Evolutionary conservation across 2,329 filamentous ascomycete genomes (phyloP), one percentile per base, ranked within the genome.

Genomic region (Exophiala lecanii-corni): DNA sequence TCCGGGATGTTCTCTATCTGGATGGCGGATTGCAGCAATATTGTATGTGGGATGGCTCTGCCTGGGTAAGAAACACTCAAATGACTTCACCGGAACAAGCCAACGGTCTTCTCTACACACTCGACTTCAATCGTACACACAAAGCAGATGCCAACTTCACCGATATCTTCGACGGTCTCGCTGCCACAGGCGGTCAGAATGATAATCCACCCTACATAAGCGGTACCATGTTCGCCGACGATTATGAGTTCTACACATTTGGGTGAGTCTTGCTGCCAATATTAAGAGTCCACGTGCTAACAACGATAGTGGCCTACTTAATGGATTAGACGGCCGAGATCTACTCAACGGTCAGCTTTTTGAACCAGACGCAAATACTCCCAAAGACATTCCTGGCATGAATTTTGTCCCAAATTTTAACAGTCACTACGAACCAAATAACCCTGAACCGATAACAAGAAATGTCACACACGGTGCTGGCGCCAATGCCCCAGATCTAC

Each of bases 401-500:
- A 46, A 55, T 5, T 79, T 73, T 57, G 46, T 49, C 1, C 55
- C 65, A 0, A 68, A 70, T 0, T 78, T 76, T 46, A 15, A 62
- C 2, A 51, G 61, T 4, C 55, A 56, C 1, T 50, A 59, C 0
- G 64, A 82, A 1, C 59, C 70, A 2, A 47, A 15, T 6, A n/a
- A 61, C 12, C 23, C 23, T 7, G 23, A 26, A 2, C 60, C 55
- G 4, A 57, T 82, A 4, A 84, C 75, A 13, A 69, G 75, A 32
- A 84, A 82, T 54, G 53, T 85, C n/a, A 75, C 81, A 0, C 78
- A 75, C 50, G 82, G 83, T 13, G 82, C 74, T 2, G 74, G 71
- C 0, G 79, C 72, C 10, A 84, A 69, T 28, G 78, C 76, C 0
- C 81, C 82, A 0, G 84, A 81, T 0, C 82, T 86, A 59, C 81